Evolutionary conservation across 352 stramenopile species (phyloP), one percentile per base, ranked within the genome.

Genomic region (Phytophthora podocarpi): DNA sequence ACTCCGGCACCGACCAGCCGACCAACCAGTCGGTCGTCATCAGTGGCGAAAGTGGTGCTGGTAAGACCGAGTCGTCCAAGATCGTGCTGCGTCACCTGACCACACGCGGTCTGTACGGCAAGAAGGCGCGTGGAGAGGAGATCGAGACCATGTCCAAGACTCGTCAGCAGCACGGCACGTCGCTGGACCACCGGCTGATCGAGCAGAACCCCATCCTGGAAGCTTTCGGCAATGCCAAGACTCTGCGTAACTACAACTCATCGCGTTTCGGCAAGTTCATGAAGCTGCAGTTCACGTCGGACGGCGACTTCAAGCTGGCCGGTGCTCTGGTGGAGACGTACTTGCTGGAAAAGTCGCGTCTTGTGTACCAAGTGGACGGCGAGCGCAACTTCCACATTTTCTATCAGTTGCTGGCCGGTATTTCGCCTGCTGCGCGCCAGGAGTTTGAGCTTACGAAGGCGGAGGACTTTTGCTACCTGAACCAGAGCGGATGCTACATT

Each of bases 351-450:
- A 95, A 95, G 72, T 94, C 85, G 50, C 85, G 87, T 37, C 76
- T 96, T 8, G 87, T 95, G 50, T 90, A 95, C 68, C 88, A 96
- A 36, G 91, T 96, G 31, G 78, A 92, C 32, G 86, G 87, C 31
- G 93, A 98, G 71, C 89, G 95, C 60, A 98, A 98, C 70, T 98
- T 98, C 68, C 95, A 98, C 73, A 96, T 97, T 47, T 98, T 98
- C 55, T 98, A 98, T 68, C 90, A 98, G 68, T 55, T 98, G 34
- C 69, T 97, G 31, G 65, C 78, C 4, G 90, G 85, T 20, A 83
- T 85, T 4, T 86, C 81, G 15, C 35, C 72, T 6, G 59, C 66
- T 42, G 73, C 81, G 18, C 79, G 78, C 32, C 54, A 72, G 36
- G 71, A 90, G 52, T 90, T 92, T 57, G 59, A 89, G 56, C 73